Base-by-base conservation (phyloP, 192 early-diverging fungal species). In the Coemansia sp. region DNA sequence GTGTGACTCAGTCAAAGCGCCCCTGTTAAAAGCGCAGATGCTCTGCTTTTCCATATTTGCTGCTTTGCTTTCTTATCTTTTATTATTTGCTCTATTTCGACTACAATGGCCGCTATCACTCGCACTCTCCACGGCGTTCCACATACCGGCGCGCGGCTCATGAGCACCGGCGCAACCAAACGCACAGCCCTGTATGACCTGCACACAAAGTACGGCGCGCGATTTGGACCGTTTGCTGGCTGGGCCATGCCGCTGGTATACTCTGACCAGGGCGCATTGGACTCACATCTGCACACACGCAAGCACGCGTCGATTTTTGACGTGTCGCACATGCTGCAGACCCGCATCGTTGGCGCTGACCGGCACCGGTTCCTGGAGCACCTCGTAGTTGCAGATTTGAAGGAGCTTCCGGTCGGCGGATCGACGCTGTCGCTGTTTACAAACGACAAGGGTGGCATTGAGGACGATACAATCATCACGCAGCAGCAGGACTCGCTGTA, bases 311-410 rank as follows among this genome's bases (percentile, higher is more conserved):
- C 93, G 5, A 83, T 98, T 49, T 98, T 98, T 77, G 97, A 98
- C 80, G 97, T 98, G 37, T 94, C 93, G 23, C 97, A 98, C 76
- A 98, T 98, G 97, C 84, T 97, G 61, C 95, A 97, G 78, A 93
- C 93, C 27, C 84, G 89, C 86, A 82, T 96, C 69, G 84, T 85
- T 38, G 97, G 97, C 52, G 88, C 87, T 67, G 97, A 97, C 76
- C 87, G 88, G 27, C 74, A 88, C 67, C 85, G 87, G 58, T 97
- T 98, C 81, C 84, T 95, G 56, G 95, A 97, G 76, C 83, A 84
- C 15, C 79, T 98, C 5, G 86, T 93, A 1, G 94, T 97, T 4
- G 97, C 86, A 37, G 97, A 98, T 67, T 70, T 94, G 23, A 70
- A 89, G 63, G 88, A 84, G 45, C 81, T 98, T 25, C 90, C 89